Base-by-base conservation (phyloP, 371 early-diverging fungal genomes). In the Mortierella polycephala region DNA sequence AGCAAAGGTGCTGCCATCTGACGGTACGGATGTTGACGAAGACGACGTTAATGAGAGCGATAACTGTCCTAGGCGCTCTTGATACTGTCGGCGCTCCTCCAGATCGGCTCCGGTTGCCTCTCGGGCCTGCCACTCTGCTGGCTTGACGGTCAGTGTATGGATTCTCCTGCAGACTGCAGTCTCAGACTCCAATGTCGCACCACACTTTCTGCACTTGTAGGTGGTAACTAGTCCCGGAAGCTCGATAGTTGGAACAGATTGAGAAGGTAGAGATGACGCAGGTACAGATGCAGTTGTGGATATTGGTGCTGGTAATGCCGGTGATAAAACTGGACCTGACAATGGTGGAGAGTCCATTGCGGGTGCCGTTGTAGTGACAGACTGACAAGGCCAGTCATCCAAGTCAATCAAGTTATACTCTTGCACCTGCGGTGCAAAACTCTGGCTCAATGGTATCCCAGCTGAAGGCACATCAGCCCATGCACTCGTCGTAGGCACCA, bases 201-300 rank as follows among this genome's bases (percentile, higher is more conserved):
- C 71, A 23, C 77, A 76, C 54, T 62, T 76, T 10, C 54, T 21
- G 45, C 77, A 76, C 18, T 41, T 62, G 47, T 71, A 76, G 0
- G 20, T 13, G 1, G 64, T 71, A 9, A 76, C 62, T 14, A 76
- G 37, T 39, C 39, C 56, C 2, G 71, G 64, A 7, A 62, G 40
- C 13, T 45, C 57, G 3, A 56, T 21, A 18, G 18, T 42, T 50
- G 57, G 7, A 13, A 45, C 40, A n/a, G 47, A 30, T 30, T 30
- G 14, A n/a, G 40, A 14, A 21, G 49, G 56, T 14, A 42, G 16
- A 11, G 54, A 13, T 16, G 20, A 21, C 2, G 23, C 2, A 40
- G 61, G 41, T 42, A 52, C 44, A 18, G 62, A 23, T 30, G n/a
- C 11, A 7, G 44, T 18, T 13, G 49, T 50, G 13, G 55, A 20